Evolutionary conservation across 1,284 basidiomycete species (phyloP).

Genomic region (Cryptococcus sp.): DNA sequence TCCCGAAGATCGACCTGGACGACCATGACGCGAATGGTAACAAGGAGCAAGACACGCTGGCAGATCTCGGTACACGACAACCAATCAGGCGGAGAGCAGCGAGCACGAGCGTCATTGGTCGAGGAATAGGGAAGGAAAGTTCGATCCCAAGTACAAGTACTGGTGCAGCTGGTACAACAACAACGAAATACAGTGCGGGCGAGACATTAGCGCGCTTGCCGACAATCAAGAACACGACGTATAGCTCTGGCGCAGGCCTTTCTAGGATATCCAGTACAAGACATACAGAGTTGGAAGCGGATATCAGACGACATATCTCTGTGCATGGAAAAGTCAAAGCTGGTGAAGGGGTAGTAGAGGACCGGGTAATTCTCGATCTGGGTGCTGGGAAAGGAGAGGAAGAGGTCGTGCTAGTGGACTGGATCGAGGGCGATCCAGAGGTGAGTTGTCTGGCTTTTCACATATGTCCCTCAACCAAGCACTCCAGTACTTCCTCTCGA

Average conservation of each 20-base stretch:
- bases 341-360: slow-evolving; percentile 11
- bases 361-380: slow-evolving; percentile 19
- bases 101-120: no score
- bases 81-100: no score
- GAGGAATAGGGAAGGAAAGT: no score
- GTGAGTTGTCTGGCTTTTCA: slow-evolving; percentile 18
- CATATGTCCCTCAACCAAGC: not conserved
- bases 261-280: slow-evolving; percentile 10
- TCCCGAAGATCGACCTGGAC: no score
- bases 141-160: no score
- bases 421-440: slow-evolving; percentile 37
- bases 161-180: no score
- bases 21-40: no score
- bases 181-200: no score
- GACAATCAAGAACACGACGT: no score
- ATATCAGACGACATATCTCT: slow-evolving; percentile 19
- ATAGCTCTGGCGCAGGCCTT: not conserved
- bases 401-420: slow-evolving; percentile 42
- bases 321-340: slow-evolving; percentile 11
- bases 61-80: no score
- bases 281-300: slow-evolving; percentile 12
- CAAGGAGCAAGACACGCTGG: no score
- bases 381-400: slow-evolving; percentile 28
- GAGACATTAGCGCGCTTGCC: no score
- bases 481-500: not conserved